These are phyloP conservation scores for Penicillium sp. DNA, from an alignment of 2,329 filamentous ascomycete species.

Conservation along the genomic window DNA sequence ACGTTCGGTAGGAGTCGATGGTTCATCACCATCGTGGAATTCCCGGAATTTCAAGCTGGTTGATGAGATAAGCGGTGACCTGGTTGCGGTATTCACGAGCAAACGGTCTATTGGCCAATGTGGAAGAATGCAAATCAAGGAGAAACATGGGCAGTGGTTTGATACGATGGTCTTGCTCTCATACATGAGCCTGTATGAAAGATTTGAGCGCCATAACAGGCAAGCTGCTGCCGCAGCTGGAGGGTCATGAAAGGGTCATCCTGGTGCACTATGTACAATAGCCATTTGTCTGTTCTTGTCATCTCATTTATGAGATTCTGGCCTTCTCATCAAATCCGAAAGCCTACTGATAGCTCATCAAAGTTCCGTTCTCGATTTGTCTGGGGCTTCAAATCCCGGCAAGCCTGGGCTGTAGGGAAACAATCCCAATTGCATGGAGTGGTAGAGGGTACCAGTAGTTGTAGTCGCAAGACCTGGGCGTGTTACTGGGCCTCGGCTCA, in stretches of 20 bases:
- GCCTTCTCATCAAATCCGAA: neutral
- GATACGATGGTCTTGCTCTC: conserved; percentile 20
- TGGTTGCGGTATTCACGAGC: conserved; percentile 20
- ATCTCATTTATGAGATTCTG: neutral
- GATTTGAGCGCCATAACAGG: conserved; percentile 9
- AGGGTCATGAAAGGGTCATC: conserved; percentile 4
- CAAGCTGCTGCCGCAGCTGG: conserved; percentile 5
- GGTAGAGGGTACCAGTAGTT: neutral
- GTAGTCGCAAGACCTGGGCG: neutral
- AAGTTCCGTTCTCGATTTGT: neutral
- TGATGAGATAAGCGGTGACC: conserved; percentile 12
- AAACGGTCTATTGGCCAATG: conserved; percentile 9
- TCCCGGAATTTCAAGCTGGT: conserved; percentile 29
- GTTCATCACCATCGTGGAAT: conserved; percentile 11
- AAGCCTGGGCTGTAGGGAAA: neutral
- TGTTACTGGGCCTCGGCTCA: neutral
- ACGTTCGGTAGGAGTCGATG: conserved; percentile 21
- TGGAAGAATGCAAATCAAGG: conserved; percentile 17
- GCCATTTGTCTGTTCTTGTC: neutral
- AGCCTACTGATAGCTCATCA: neutral
- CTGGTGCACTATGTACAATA: conserved; percentile 1
- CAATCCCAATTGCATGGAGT: neutral
- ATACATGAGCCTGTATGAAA: conserved; percentile 18
- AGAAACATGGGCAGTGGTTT: conserved; percentile 15
- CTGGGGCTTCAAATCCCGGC: neutral